Conservation (phyloP, 176 grass and related monocot species). For the Hyparrhenia diplandra region DNA sequence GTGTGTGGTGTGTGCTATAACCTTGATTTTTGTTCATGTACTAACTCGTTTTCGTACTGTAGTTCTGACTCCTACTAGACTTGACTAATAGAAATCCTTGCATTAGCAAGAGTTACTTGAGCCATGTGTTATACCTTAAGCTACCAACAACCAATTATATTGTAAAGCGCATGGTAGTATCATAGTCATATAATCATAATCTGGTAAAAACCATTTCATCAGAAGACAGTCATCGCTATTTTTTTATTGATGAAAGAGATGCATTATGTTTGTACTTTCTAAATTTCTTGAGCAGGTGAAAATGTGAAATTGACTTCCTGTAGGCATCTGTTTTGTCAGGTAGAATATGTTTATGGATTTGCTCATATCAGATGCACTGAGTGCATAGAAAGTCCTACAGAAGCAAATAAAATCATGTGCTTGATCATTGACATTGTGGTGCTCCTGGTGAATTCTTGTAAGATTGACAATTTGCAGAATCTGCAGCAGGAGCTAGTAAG, state of each 20-base stretch:
- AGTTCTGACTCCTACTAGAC: not conserved
- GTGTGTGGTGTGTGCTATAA: not conserved
- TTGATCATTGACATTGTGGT: conserved; percentile 45
- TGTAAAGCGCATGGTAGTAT: not conserved
- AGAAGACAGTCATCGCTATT: not conserved
- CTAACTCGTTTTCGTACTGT: not conserved
- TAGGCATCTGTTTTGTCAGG: conserved; percentile 41
- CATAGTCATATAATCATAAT: not conserved
- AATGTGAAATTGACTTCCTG: conserved; percentile 17
- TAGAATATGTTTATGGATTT: not conserved
- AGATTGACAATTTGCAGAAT: not conserved
- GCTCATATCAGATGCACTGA: not conserved
- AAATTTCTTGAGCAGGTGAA: conserved; percentile 4
- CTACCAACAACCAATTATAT: not conserved
- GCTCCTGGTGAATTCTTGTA: conserved; percentile 58
- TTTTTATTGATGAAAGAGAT: not conserved
- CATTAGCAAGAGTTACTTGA: not conserved
- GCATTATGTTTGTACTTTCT: not conserved
- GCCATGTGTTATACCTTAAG: not conserved
- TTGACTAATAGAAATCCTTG: not conserved
- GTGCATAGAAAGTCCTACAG: not conserved
- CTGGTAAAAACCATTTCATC: not conserved
- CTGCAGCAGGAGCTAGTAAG: conserved; percentile 35
- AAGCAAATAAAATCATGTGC: conserved; percentile 19
- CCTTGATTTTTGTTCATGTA: not conserved